Conservation (phyloP, 1,284 basidiomycete species). For the Caloboletus inedulis region DNA sequence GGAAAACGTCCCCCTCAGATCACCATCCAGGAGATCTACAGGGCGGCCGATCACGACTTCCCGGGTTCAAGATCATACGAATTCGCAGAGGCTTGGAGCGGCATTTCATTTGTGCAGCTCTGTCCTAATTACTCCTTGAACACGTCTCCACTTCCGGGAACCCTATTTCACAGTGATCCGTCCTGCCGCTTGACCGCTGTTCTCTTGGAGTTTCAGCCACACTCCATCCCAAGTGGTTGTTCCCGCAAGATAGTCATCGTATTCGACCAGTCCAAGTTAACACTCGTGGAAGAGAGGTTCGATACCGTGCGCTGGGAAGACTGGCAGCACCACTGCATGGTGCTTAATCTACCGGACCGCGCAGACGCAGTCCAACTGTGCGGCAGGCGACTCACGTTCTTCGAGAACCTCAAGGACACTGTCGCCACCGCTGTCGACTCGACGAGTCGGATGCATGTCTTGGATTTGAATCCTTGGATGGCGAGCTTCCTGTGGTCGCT, state of each 20-base stretch:
- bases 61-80: slow-evolving; percentile 29
- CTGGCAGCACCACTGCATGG: slow-evolving; percentile 33
- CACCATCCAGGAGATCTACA: slow-evolving; percentile 26
- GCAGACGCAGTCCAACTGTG: slow-evolving; percentile 32
- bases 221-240: slow-evolving; percentile 29
- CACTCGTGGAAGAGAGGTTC: slow-evolving; percentile 15
- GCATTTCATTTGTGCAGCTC: slow-evolving; percentile 30
- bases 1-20: slow-evolving; percentile 33
- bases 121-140: slow-evolving; percentile 31
- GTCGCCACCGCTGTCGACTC: slow-evolving; percentile 11
- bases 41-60: slow-evolving; percentile 4
- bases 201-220: slow-evolving; percentile 29
- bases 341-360: slow-evolving; percentile 33
- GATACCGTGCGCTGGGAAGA: slow-evolving; percentile 31
- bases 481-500: slow-evolving; percentile 29
- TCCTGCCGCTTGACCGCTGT: slow-evolving; percentile 26
- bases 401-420: slow-evolving; percentile 26
- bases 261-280: slow-evolving; percentile 30
- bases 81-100: slow-evolving; percentile 30
- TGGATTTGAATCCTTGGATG: slow-evolving; percentile 33
- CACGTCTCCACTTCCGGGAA: slow-evolving; percentile 19
- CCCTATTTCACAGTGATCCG: slow-evolving; percentile 31
- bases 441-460: slow-evolving; percentile 28
- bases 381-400: slow-evolving; percentile 33
- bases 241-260: slow-evolving; percentile 33